phyloP scores from a whole-genome alignment of 2,329 filamentous ascomycete species.

The Moelleriella libera region DNA sequence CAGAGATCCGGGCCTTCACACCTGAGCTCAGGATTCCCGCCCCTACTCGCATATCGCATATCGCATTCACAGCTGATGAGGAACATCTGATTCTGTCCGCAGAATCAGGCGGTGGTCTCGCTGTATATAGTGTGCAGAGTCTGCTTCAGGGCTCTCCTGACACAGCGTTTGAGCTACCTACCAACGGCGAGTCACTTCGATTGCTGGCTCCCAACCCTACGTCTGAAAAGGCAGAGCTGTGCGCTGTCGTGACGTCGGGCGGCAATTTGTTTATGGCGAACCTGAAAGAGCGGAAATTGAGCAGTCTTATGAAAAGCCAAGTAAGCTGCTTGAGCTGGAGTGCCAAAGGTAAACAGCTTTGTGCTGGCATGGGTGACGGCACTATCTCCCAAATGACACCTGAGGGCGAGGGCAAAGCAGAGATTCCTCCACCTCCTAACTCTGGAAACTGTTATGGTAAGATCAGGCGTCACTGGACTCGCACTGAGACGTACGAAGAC shows the following conservation, averaged over 20 bases:
- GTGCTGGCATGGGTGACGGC: conserved; percentile 73
- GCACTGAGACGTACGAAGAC: not conserved
- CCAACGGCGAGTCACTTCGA: conserved; percentile 60
- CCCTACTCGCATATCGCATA: conserved; percentile 66
- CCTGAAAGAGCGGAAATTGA: conserved; percentile 52
- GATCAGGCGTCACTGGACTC: not conserved
- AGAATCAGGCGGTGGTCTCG: conserved; percentile 66
- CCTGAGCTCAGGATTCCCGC: conserved; percentile 62
- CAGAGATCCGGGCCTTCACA: conserved; percentile 54
- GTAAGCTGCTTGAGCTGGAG: conserved; percentile 88
- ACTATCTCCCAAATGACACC: conserved; percentile 72
- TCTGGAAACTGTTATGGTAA: conserved; percentile 49
- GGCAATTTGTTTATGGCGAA: conserved; percentile 79
- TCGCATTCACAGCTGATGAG: conserved; percentile 86
- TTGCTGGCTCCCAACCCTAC: conserved; percentile 70
- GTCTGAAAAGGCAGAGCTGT: conserved; percentile 54
- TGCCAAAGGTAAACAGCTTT: conserved; percentile 79
- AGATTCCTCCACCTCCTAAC: conserved; percentile 63
- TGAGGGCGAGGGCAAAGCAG: conserved; percentile 60
- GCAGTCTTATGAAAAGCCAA: conserved; percentile 50
- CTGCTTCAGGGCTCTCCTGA: conserved; percentile 53
- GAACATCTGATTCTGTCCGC: conserved; percentile 70
- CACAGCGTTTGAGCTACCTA: conserved; percentile 60
- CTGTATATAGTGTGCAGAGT: conserved; percentile 63
- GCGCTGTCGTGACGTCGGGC: conserved; percentile 66